Evolutionary conservation across 768 basidiomycete genomes (phyloP).

Genomic region (Tulasnella sp.): DNA sequence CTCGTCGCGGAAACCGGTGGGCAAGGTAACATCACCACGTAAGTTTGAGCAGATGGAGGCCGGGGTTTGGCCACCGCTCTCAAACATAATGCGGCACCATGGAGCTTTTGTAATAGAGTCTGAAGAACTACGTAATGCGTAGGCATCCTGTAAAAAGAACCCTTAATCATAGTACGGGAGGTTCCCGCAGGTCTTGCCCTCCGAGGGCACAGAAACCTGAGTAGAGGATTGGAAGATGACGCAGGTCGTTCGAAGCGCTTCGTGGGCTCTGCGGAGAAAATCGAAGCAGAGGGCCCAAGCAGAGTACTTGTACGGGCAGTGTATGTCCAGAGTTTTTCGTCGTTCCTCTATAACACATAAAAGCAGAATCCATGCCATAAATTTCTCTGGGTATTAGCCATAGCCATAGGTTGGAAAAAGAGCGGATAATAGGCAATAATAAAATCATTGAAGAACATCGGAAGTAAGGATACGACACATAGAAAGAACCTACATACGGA

Average conservation of each 20-base stretch:
- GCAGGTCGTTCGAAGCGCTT: neutral
- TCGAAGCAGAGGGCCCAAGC: neutral
- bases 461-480: neutral
- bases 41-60: no score
- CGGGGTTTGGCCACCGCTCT: no score
- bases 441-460: neutral
- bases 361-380: slow-evolving; percentile 16
- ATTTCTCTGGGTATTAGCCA: slow-evolving; percentile 7
- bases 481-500: neutral
- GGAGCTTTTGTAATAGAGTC: no score
- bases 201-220: no score
- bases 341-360: neutral
- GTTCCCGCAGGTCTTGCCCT: no score
- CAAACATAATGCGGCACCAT: no score
- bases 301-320: neutral
- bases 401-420: neutral
- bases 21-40: no score
- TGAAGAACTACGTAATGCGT: no score
- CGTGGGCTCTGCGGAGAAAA: neutral
- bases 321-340: neutral
- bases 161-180: no score
- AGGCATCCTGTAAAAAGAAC: no score
- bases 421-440: slow-evolving; percentile 16
- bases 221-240: no score
- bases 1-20: no score